Evolutionary conservation across 2,329 filamentous ascomycete genomes (phyloP), one percentile per base, ranked within the genome.

Genomic region (Tympanopsis confertula): DNA sequence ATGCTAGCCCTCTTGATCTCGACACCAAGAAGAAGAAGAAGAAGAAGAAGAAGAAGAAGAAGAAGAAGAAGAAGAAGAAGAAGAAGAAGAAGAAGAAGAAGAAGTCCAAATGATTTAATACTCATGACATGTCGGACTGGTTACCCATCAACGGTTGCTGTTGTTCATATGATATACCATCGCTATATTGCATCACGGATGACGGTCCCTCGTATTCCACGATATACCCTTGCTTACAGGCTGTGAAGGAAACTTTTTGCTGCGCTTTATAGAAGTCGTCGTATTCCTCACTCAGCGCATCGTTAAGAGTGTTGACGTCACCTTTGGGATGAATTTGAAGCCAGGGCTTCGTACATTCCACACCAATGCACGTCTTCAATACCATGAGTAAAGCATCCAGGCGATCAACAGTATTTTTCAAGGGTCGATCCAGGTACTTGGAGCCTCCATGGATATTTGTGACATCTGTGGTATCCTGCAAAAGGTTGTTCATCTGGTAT

Each of bases 351-450:
- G 64, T 55, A 45, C 76, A 80, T 0, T 62, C 59, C 10, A 57
- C 45, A 5, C 63, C 69, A 47, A 69, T 69, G 54, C 76, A 80
- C 3, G 70, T 70, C 55, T 80, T 80, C 18, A 76, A 58, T 2
- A 78, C 69, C 42, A 80, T 57, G 35, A 78, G 59, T 1, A 81
- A 58, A 2, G 72, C 58, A 42, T 80, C 74, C 0, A 82, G 61
- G 2, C 73, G 66, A 17, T 59, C 54, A 3, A 68, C 46, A 1
- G 74, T 57, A 37, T 64, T 60, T 4, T 48, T 39, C 2, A 64
- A 41, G n/a, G 57, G 48, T 14, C 17, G 35, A 10, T 40, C 36
- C 5, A 42, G 41, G 26, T 44, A 42, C 33, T 29, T 45, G 18
- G 32, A 50, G 10, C 53, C 45, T 4, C 56, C 57, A 5, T 61